Conservation (phyloP, 164 flowering plant genomes). For the Magnolia kwangsiensis region DNA sequence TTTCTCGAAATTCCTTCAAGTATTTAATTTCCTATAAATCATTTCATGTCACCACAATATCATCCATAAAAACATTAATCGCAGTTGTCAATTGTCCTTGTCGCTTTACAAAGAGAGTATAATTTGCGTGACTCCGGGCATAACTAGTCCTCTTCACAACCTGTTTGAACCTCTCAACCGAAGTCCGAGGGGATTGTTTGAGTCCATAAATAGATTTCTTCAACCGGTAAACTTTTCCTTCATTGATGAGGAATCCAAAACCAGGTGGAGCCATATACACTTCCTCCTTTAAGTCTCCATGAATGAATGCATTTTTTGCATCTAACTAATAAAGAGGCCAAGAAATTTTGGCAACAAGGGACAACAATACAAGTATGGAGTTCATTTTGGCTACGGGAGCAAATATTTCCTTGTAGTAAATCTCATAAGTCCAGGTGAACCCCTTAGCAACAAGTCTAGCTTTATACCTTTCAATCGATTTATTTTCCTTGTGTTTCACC, state of each 20-base stretch:
- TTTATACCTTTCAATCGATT: too few species aligned
- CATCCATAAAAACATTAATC: too few species aligned
- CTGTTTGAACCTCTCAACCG: background rate
- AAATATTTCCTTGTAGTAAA: too few species aligned
- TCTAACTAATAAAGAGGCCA: background rate
- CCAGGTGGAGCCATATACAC: background rate
- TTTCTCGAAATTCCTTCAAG: too few species aligned
- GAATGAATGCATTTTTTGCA: background rate
- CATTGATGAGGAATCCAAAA: background rate
- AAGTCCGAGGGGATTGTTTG: background rate
- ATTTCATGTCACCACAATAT: too few species aligned
- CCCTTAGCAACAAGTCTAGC: too few species aligned
- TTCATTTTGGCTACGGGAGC: background rate
- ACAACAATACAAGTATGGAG: background rate
- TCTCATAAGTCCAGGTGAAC: too few species aligned
- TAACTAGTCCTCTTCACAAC: background rate
- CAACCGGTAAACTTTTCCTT: background rate
- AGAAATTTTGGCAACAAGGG: background rate
- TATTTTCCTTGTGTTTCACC: too few species aligned
- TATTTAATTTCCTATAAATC: too few species aligned
- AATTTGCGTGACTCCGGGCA: background rate
- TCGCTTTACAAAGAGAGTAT: too few species aligned
- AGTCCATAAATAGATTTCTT: background rate
- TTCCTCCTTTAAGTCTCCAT: background rate
- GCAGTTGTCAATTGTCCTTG: too few species aligned